Evolutionary conservation across 208 protist species (phyloP).

Genomic region (Acanthamoeba healyi): DNA sequence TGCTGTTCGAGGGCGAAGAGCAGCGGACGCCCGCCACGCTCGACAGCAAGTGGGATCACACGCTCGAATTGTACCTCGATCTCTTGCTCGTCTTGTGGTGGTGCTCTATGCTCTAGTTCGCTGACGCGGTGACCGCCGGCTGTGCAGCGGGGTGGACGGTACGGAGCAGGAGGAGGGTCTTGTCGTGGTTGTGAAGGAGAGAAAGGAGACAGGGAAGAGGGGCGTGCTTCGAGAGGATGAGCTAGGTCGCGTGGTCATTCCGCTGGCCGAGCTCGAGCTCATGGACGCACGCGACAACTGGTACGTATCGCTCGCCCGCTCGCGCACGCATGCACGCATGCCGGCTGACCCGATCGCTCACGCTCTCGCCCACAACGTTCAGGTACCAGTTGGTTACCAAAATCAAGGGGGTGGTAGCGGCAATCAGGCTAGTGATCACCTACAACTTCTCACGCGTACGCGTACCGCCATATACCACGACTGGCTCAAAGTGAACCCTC

Average conservation of each 20-base stretch:
- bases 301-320: not conserved
- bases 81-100: not conserved
- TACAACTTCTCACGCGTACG: slow-evolving; percentile 45
- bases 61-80: slow-evolving; percentile 30
- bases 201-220: slow-evolving; percentile 40
- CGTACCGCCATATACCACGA: too few relatives aligned
- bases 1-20: slow-evolving; percentile 67
- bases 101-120: not conserved
- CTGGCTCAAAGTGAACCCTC: too few relatives aligned
- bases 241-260: not conserved
- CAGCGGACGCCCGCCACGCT: slow-evolving; percentile 14
- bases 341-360: too few relatives aligned
- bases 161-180: slow-evolving; percentile 67
- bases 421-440: slow-evolving; percentile 41
- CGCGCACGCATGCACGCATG: too few relatives aligned
- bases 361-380: too few relatives aligned
- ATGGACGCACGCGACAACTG: slow-evolving; percentile 35
- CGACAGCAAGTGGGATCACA: slow-evolving; percentile 36
- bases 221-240: slow-evolving; percentile 56
- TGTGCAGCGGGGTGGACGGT: slow-evolving; percentile 31
- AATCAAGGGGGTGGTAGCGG: not conserved
- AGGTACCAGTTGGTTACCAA: slow-evolving; percentile 40
- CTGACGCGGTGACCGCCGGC: not conserved
- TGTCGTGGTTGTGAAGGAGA: slow-evolving; percentile 48
- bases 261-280: slow-evolving; percentile 18